phyloP scores from a whole-genome alignment of 441 rosid species.

The Lepidium campestre region DNA sequence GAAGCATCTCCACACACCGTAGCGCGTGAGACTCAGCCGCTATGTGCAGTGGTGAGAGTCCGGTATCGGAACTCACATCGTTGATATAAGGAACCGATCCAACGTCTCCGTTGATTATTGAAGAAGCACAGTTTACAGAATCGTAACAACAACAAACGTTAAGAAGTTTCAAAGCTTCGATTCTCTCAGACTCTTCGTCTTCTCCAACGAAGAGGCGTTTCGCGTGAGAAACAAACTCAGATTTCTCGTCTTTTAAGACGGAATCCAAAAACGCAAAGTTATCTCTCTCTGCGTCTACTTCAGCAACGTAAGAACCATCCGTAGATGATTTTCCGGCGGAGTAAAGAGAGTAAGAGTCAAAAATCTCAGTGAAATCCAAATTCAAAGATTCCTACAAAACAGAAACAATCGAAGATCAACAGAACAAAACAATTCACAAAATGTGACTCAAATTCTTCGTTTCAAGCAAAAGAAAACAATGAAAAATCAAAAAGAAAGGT shows the following conservation, averaged over 20 bases:
- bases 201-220: conserved; percentile 21
- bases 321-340: conserved; percentile 11
- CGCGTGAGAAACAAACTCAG: conserved; percentile 25
- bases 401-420: not conserved
- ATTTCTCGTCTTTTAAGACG: conserved; percentile 42
- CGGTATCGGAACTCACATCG: conserved; percentile 33
- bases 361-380: conserved; percentile 24
- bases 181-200: conserved; percentile 24
- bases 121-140: conserved; percentile 50
- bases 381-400: conserved; percentile 27
- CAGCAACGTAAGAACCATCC: not conserved
- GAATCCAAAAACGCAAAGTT: conserved; percentile 28
- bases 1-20: conserved; percentile 62
- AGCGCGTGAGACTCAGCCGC: conserved; percentile 57
- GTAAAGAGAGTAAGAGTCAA: conserved; percentile 8
- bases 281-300: conserved; percentile 14
- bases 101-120: conserved; percentile 55
- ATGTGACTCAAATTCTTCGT: too few relatives aligned
- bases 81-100: conserved; percentile 52
- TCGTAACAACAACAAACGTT: conserved; percentile 52
- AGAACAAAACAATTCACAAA: not conserved
- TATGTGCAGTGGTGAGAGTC: conserved; percentile 52
- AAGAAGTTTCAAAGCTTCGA: conserved; percentile 41
- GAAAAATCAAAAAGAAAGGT: not conserved
- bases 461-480: not conserved